Evolutionary conservation across 1,284 basidiomycete species (phyloP).

Genomic region (Ustilago trichophora): DNA sequence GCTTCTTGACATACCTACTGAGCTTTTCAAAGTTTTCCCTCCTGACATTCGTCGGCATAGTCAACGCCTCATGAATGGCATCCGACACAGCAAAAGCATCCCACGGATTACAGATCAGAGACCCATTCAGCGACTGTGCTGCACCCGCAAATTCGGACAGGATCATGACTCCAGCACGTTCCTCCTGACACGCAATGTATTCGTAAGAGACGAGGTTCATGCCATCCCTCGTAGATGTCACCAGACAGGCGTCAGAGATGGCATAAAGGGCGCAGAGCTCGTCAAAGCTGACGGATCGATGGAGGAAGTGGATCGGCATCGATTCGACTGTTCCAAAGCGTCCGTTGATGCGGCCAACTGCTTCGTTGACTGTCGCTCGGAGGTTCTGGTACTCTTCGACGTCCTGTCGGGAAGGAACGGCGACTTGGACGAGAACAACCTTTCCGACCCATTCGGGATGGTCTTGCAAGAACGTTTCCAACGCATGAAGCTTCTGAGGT

Average conservation of each 20-base stretch:
- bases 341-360: conserved; percentile 97
- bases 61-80: conserved; percentile 92
- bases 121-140: conserved; percentile 74
- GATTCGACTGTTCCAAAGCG: conserved; percentile 98
- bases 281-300: conserved; percentile 84
- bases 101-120: conserved; percentile 67
- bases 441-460: conserved; percentile 99
- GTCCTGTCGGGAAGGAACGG: conserved; percentile 95
- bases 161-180: conserved; percentile 93
- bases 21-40: conserved; percentile 93
- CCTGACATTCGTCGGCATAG: conserved; percentile 81
- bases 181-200: conserved; percentile 94
- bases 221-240: conserved; percentile 92
- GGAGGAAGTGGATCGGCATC: conserved; percentile 98
- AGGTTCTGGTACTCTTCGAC: conserved; percentile 99
- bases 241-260: conserved; percentile 92
- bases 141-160: conserved; percentile 98
- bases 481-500: conserved; percentile 94
- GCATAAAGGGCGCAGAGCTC: conserved; percentile 97
- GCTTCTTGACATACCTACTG: conserved; percentile 73
- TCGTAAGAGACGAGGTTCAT: conserved; percentile 99
- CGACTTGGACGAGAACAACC: conserved; percentile 94
- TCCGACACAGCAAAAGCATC: conserved; percentile 86
- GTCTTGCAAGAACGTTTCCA: conserved; percentile 94
- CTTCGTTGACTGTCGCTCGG: conserved; percentile 93